Percentiles rank a stretch among this genome's conserved stretches.
Evolutionary conservation across 768 basidiomycete species (phyloP).

Genomic region (Pisolithus albus): DNA sequence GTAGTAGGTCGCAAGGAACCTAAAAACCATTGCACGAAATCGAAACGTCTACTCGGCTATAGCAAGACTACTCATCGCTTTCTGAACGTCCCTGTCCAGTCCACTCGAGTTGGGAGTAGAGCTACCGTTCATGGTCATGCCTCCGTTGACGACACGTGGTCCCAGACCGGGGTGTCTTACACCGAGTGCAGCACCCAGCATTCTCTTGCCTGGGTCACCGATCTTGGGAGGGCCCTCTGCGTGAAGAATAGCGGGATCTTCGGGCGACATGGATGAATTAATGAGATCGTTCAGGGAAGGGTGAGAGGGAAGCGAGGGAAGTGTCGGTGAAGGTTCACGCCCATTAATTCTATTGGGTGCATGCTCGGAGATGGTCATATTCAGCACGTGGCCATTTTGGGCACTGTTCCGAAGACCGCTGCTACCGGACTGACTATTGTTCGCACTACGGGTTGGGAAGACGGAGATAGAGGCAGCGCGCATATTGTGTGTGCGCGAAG

Average conservation of each 20-base stretch:
- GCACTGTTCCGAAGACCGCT: constrained; percentile 23
- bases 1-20: constrained; percentile 14
- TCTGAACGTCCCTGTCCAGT: constrained; percentile 59
- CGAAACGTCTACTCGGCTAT: constrained; percentile 55
- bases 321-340: constrained; percentile 76
- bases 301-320: constrained; percentile 74
- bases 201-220: constrained; percentile 83
- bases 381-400: constrained; percentile 33
- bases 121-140: constrained; percentile 25
- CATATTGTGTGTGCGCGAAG: constrained; percentile 64
- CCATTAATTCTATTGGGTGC: constrained; percentile 32
- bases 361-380: constrained; percentile 46
- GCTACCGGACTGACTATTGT: constrained; percentile 30
- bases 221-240: constrained; percentile 62
- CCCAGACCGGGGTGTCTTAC: constrained; percentile 72
- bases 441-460: constrained; percentile 47
- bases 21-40: constrained; percentile 8
- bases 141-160: constrained; percentile 46
- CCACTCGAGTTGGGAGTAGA: constrained; percentile 24
- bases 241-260: constrained; percentile 63
- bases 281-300: constrained; percentile 83
- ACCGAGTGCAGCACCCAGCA: constrained; percentile 82
- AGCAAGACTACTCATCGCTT: constrained; percentile 67
- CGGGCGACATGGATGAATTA: constrained; percentile 52
- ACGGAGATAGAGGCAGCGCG: constrained; percentile 63